Evolutionary conservation across 2,329 filamentous ascomycete genomes (phyloP), one percentile per base, ranked within the genome.

Genomic region (Fusarium sp.): DNA sequence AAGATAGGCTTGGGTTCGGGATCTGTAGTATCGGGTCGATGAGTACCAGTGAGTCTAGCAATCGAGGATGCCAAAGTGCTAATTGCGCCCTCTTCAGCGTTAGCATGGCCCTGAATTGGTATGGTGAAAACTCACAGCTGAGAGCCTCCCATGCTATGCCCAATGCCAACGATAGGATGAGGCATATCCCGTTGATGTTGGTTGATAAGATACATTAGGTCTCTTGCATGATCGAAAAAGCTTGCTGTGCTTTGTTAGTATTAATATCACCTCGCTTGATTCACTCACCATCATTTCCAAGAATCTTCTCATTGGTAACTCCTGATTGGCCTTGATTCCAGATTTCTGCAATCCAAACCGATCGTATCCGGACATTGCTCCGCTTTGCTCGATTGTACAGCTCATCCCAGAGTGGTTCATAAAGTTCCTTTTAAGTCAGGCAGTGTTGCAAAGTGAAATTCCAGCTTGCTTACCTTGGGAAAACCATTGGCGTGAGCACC

Each of bases 371-470:
- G 7, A 60, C 4, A n/a, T 37, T 44, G 9, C 23, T 56, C 6
- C 37, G 27, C 32, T n/a, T 41, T 26, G 26, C 15, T 18, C 49
- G 32, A 9, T 45, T n/a, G 20, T 38, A 7, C 1, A 60, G 4
- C 4, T 60, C 57, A 38, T 56, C 49, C 57, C 57, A 60, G 13
- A 60, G n/a, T 2, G 57, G 57, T 15, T 60, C 49, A 1, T 60
- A 60, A 0, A 60, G 13, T 38, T 60, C 57, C 57, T 60, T 6
- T 3, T 1, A 2, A 53, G 6, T 32, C 10, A 14, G n/a, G 7
- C 6, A 3, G 4, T 14, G 1, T n/a, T 15, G 0, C 0, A 0
- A 12, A 4, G 2, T 1, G 4, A 1, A 23, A 0, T 5, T 4
- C 2, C 1, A n/a, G 17, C 10, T 41, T 8, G 7, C 2, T 2